These are phyloP conservation scores for Platanthera guangdongensis DNA, from an alignment of 106 monocot species.

Conservation along the genomic window DNA sequence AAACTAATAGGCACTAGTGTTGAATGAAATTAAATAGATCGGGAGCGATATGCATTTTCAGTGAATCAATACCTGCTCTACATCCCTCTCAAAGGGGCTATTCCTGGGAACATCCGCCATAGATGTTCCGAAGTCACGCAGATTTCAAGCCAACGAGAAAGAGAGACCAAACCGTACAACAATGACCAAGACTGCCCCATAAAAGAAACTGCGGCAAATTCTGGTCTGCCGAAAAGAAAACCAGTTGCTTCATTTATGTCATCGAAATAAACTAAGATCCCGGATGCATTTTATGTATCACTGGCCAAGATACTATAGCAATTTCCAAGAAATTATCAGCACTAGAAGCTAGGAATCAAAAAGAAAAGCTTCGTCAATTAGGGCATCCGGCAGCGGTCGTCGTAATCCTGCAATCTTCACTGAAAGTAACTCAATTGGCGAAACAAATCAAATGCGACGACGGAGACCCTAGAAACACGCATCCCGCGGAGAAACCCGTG, in stretches of 20 bases:
- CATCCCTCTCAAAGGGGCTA: conserved; percentile 26
- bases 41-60: neutral
- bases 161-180: neutral
- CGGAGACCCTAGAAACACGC: neutral
- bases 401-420: neutral
- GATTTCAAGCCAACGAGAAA: neutral
- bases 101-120: conserved; percentile 29
- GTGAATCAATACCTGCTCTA: conserved; percentile 20
- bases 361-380: neutral
- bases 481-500: neutral
- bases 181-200: neutral
- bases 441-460: neutral
- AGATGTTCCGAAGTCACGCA: neutral
- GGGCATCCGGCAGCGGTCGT: neutral
- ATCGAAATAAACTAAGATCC: neutral
- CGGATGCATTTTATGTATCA: neutral
- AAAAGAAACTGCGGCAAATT: conserved; percentile 4
- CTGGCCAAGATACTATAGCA: neutral
- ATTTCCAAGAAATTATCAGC: neutral
- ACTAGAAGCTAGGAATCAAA: neutral
- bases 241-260: neutral
- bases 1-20: neutral
- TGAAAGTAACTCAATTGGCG: neutral
- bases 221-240: neutral
- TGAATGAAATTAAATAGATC: neutral